A percentile compares a stretch with the other conserved stretches of the same genome.
These are phyloP conservation scores for Chloris gayana DNA, from an alignment of 176 grass and related monocot species.

Conservation along the genomic window DNA sequence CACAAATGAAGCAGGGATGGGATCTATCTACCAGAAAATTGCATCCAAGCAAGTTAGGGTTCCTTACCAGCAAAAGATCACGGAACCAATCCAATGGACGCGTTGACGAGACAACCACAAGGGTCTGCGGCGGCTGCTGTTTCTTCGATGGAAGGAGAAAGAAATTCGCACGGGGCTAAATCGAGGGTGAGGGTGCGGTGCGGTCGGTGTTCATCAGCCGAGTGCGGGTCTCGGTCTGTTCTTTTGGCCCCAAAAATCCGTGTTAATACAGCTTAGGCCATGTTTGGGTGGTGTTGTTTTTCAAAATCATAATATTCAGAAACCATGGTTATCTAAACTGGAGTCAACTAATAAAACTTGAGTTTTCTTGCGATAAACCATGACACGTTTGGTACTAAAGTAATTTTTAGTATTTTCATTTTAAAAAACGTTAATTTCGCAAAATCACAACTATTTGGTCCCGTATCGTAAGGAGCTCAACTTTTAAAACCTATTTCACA, in stretches of 20 bases:
- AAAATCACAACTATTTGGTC: too few species aligned
- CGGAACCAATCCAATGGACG: not conserved
- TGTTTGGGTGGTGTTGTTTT: too few species aligned
- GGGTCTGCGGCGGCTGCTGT: not conserved
- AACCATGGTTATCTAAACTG: too few species aligned
- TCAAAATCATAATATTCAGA: too few species aligned
- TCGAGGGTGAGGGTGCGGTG: not conserved
- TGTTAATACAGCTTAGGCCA: not conserved
- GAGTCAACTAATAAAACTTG: too few species aligned
- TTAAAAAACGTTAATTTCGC: too few species aligned
- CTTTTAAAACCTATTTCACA: too few species aligned
- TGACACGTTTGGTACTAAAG: too few species aligned
- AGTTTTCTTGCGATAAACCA: too few species aligned
- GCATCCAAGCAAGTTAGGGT: not conserved
- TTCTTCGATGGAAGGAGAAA: not conserved
- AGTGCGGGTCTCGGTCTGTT: not conserved
- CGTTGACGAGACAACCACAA: not conserved
- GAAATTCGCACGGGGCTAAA: not conserved
- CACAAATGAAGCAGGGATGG: not conserved
- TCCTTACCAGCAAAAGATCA: not conserved
- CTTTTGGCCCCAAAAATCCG: not conserved
- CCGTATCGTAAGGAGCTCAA: too few species aligned
- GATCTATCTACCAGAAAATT: not conserved
- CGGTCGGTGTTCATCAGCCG: not conserved
- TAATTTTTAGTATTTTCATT: too few species aligned